A percentile compares a stretch with the other conserved stretches of the same genome.
phyloP scores from a whole-genome alignment of 306 rosid genomes.

The Calophaca sinica region DNA sequence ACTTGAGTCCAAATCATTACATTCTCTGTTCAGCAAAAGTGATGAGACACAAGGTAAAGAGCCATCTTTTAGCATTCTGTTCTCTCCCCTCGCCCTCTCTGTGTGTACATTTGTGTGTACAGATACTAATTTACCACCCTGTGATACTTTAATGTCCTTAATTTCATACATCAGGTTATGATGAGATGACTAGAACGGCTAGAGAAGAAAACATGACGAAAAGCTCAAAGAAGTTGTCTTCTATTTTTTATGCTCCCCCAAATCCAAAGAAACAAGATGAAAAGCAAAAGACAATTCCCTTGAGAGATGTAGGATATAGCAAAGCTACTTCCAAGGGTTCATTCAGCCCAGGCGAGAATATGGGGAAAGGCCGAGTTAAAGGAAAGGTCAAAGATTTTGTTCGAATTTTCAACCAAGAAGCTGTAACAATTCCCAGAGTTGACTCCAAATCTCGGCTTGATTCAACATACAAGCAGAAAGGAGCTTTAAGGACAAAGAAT shows the following conservation, averaged over 20 bases:
- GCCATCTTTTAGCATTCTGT: conserved; percentile 12
- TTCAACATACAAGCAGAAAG: conserved; percentile 55
- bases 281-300: conserved; percentile 45
- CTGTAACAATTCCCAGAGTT: conserved; percentile 52
- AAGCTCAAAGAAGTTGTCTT: conserved; percentile 51
- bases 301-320: conserved; percentile 49
- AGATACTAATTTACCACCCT: not conserved
- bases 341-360: conserved; percentile 49
- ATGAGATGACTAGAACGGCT: conserved; percentile 35
- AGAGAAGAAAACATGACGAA: conserved; percentile 50
- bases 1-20: conserved; percentile 50
- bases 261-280: conserved; percentile 56
- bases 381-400: conserved; percentile 86
- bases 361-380: conserved; percentile 58
- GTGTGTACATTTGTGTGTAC: not conserved
- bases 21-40: conserved; percentile 48
- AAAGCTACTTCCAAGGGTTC: conserved; percentile 56
- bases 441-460: conserved; percentile 50
- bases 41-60: conserved; percentile 60
- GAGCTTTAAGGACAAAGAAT: conserved; percentile 37
- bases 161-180: conserved; percentile 52
- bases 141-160: conserved; percentile 7
- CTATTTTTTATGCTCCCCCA: conserved; percentile 40
- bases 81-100: not conserved
- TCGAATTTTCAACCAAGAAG: conserved; percentile 81